Conservation (phyloP, 768 basidiomycete species). For the Chalciporus chontae region DNA sequence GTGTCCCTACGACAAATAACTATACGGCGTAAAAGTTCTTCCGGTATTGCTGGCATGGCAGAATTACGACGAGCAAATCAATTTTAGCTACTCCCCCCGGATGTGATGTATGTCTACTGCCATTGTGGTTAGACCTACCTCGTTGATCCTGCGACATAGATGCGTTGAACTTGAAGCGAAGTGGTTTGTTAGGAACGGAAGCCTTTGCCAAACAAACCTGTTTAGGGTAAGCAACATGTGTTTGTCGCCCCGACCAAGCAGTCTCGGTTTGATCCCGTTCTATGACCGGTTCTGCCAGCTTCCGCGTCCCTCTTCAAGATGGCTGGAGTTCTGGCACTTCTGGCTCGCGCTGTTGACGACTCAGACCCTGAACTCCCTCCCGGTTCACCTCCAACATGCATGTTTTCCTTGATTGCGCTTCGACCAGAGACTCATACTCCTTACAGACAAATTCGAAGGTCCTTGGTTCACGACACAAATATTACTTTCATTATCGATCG, state of each 20-base stretch:
- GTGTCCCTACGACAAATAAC: too few relatives aligned
- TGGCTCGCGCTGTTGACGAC: slow-evolving; percentile 26
- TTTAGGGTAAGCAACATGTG: slow-evolving; percentile 14
- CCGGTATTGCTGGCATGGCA: too few relatives aligned
- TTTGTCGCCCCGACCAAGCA: background rate
- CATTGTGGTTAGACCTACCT: too few relatives aligned
- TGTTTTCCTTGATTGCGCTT: slow-evolving; percentile 23
- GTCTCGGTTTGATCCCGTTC: background rate
- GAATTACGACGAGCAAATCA: too few relatives aligned
- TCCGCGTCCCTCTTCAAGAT: slow-evolving; percentile 6
- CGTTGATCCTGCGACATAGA: too few relatives aligned
- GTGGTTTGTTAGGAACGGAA: slow-evolving; percentile 14
- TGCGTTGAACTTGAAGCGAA: too few relatives aligned
- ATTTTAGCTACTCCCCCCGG: too few relatives aligned
- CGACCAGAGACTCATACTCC: slow-evolving; percentile 6
- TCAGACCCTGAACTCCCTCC: slow-evolving; percentile 49
- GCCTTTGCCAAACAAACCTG: slow-evolving; percentile 19
- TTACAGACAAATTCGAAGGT: slow-evolving; percentile 74
- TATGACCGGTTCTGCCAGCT: background rate
- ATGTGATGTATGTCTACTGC: too few relatives aligned
- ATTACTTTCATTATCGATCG: slow-evolving; percentile 71
- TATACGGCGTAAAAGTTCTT: too few relatives aligned
- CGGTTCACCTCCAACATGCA: slow-evolving; percentile 63
- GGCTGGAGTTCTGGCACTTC: slow-evolving; percentile 12
- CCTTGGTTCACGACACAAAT: slow-evolving; percentile 97